These are phyloP conservation scores for Elsinoe fawcettii DNA, from an alignment of 2,329 filamentous ascomycete genomes.

Conservation along the genomic window DNA sequence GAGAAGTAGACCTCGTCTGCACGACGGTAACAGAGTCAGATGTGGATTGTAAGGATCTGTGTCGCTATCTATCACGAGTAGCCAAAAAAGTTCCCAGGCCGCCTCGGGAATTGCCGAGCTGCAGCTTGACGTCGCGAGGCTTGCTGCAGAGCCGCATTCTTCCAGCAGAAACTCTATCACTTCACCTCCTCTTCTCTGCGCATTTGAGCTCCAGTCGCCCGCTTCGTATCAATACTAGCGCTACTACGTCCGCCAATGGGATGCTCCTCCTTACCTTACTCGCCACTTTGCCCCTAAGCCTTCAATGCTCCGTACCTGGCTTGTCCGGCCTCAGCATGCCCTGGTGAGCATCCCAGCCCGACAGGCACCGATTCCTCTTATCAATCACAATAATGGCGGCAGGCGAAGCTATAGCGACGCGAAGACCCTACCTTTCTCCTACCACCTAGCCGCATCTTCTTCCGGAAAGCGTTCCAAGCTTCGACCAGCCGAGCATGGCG, in stretches of 20 bases:
- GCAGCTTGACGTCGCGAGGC: not conserved
- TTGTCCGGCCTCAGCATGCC: conserved; percentile 32
- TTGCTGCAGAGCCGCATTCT: conserved; percentile 4
- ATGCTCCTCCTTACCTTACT: conserved; percentile 10
- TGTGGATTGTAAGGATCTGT: too few relatives aligned
- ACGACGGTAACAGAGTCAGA: too few relatives aligned
- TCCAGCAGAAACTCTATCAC: not conserved
- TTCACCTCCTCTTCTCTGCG: not conserved
- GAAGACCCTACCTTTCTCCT: conserved; percentile 27
- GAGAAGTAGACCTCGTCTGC: too few relatives aligned
- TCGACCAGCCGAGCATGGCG: conserved; percentile 43
- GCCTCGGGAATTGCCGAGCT: not conserved
- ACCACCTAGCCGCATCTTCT: conserved; percentile 31
- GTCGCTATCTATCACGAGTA: not conserved
- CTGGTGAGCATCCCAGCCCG: conserved; percentile 45
- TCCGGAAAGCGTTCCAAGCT: conserved; percentile 29
- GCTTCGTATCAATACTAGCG: not conserved
- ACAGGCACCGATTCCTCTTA: conserved; percentile 41
- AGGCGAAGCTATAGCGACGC: conserved; percentile 12
- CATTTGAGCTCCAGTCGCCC: not conserved
- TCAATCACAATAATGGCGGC: conserved; percentile 14
- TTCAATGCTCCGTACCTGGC: conserved; percentile 17
- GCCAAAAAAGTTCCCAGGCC: not conserved
- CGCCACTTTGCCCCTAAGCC: conserved; percentile 13
- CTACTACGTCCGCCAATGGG: not conserved